Conservation (phyloP, 768 basidiomycete species). For the Aureoboletus auriporus region DNA sequence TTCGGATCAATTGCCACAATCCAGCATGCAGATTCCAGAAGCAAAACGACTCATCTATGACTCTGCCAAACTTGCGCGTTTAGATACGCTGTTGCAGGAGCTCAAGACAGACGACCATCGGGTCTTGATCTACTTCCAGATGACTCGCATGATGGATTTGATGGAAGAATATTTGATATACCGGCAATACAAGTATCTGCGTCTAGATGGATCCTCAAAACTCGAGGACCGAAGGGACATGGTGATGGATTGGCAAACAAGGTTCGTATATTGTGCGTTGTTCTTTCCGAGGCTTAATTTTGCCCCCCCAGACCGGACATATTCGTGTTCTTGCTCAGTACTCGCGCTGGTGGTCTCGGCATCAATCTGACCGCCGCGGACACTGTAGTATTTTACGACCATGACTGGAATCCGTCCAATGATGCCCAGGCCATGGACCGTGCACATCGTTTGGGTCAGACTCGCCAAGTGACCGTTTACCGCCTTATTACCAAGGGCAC, state of each 20-base stretch:
- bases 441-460: constrained; percentile 94
- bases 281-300: not conserved
- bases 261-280: constrained; percentile 44
- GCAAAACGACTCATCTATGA: constrained; percentile 93
- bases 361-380: constrained; percentile 86
- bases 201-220: constrained; percentile 91
- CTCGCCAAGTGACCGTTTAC: constrained; percentile 95
- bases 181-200: constrained; percentile 92
- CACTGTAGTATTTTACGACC: constrained; percentile 25
- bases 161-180: constrained; percentile 99
- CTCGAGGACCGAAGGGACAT: constrained; percentile 96
- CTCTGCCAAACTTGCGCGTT: constrained; percentile 90
- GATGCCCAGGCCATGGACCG: constrained; percentile 99
- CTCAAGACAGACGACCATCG: constrained; percentile 92
- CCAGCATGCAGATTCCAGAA: constrained; percentile 90
- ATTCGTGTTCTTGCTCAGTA: constrained; percentile 90
- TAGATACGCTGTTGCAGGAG: constrained; percentile 87
- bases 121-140: constrained; percentile 97
- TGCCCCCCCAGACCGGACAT: constrained; percentile 61
- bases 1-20: constrained; percentile 67
- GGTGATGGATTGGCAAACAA: constrained; percentile 99
- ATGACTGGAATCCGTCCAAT: constrained; percentile 76
- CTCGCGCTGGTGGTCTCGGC: constrained; percentile 92
- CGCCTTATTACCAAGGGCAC: constrained; percentile 91
- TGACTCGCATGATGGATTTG: constrained; percentile 99